phyloP scores from a whole-genome alignment of 176 grass and related monocot genomes.

The Rhynchospora tenuis region DNA sequence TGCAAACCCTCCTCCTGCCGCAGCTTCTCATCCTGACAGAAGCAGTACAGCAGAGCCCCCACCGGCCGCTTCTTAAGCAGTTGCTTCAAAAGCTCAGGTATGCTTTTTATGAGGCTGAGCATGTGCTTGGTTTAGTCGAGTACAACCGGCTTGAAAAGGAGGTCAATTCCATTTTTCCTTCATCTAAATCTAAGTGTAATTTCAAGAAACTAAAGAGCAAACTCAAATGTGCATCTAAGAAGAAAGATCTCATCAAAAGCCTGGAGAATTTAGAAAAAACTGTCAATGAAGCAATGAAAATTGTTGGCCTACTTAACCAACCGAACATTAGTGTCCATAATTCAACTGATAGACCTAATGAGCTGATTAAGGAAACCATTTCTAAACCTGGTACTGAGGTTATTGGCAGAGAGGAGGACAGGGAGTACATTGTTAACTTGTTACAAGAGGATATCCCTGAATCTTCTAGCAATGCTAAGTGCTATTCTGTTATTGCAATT shows the following conservation, averaged over 20 bases:
- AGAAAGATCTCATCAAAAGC: constrained; percentile 6
- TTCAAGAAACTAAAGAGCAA: not conserved
- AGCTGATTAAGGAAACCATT: not conserved
- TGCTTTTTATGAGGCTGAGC: not conserved
- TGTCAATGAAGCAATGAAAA: not conserved
- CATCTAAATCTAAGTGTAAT: not conserved
- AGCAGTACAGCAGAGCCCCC: not conserved
- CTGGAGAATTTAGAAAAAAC: constrained; percentile 21
- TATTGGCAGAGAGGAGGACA: constrained; percentile 17
- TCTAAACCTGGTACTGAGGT: not conserved
- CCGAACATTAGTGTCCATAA: not conserved
- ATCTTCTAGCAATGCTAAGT: not conserved
- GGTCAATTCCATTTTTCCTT: not conserved
- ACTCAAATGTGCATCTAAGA: not conserved
- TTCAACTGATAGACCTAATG: not conserved
- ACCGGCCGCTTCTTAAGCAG: not conserved
- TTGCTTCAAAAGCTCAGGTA: constrained; percentile 6
- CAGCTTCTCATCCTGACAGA: not conserved
- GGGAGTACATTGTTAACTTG: constrained; percentile 16
- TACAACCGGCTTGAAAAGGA: not conserved
- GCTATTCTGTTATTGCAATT: constrained; percentile 29
- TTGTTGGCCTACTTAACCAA: not conserved
- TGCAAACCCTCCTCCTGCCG: not conserved
- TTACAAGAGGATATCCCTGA: not conserved
- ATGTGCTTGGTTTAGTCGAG: not conserved